Percentiles rank a stretch among this genome's conserved stretches.
Evolutionary conservation across 495 filamentous ascomycete genomes (phyloP).

Genomic region (Xylaria flabelliformis): DNA sequence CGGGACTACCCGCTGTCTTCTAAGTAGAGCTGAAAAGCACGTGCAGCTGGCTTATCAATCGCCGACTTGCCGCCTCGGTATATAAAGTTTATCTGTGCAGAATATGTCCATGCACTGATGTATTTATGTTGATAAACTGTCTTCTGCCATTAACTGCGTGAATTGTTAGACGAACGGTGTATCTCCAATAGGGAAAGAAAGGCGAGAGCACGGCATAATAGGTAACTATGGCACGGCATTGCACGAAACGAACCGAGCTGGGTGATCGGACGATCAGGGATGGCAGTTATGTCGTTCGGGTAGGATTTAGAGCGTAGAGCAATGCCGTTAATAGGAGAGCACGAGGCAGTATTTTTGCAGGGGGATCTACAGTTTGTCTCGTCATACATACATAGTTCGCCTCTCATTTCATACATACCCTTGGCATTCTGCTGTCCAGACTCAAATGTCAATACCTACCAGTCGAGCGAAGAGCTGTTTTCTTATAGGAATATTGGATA

Average conservation of each 20-base stretch:
- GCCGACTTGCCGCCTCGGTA: background rate
- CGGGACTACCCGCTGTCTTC: constrained; percentile 20
- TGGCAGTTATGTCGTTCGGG: background rate
- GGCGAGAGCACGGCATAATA: background rate
- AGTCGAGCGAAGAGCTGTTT: background rate
- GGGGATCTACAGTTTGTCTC: background rate
- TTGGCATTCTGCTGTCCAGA: constrained; percentile 1
- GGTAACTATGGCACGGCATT: constrained; percentile 1
- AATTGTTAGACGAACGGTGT: background rate
- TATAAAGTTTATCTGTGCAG: background rate
- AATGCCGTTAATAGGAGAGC: background rate
- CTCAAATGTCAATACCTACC: background rate
- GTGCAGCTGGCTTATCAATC: background rate
- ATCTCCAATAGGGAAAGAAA: background rate
- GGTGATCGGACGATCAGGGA: constrained; percentile 9
- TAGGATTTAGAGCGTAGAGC: background rate
- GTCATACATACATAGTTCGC: background rate
- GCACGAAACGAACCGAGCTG: background rate
- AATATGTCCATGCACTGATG: background rate
- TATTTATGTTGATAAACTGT: background rate
- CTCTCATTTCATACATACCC: background rate
- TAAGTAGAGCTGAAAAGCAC: background rate
- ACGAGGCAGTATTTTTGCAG: background rate
- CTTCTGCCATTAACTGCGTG: background rate
- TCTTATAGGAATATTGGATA: background rate